Percentiles rank a stretch among this genome's conserved stretches.
phyloP scores from a whole-genome alignment of 2,329 filamentous ascomycete genomes.

The Monosporascus cannonballus region DNA sequence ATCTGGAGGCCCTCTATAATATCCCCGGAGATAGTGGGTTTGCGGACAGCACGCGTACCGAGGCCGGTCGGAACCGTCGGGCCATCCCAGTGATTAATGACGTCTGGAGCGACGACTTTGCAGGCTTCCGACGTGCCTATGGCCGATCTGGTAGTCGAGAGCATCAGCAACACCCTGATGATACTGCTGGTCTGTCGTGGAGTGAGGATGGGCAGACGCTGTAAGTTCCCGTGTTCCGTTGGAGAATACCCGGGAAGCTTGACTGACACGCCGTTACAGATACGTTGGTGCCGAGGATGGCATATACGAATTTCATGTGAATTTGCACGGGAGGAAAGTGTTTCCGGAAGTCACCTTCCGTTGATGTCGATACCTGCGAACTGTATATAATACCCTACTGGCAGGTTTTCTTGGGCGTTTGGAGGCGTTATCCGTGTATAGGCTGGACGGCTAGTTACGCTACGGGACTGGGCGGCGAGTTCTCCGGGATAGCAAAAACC shows the following conservation, averaged over 20 bases:
- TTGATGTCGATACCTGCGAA: conserved; percentile 25
- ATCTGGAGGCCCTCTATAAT: conserved; percentile 37
- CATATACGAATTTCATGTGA: conserved; percentile 68
- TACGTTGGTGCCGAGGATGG: conserved; percentile 64
- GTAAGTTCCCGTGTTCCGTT: conserved; percentile 36
- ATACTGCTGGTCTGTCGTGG: conserved; percentile 58
- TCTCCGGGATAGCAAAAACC: too few species aligned
- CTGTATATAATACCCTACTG: background rate
- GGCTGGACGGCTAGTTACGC: background rate
- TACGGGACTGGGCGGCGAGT: too few species aligned
- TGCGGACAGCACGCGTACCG: conserved; percentile 21
- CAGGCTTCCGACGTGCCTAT: conserved; percentile 18
- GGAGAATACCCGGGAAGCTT: conserved; percentile 8
- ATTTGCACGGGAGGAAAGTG: conserved; percentile 54
- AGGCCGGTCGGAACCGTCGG: conserved; percentile 21
- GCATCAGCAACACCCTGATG: conserved; percentile 43
- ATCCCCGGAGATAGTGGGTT: conserved; percentile 20
- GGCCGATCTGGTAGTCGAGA: conserved; percentile 26
- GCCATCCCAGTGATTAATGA: conserved; percentile 26
- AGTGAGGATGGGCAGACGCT: conserved; percentile 53
- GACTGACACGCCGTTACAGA: conserved; percentile 29
- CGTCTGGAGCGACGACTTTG: conserved; percentile 23
- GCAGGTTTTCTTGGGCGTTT: background rate
- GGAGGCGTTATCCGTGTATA: background rate
- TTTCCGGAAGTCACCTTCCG: conserved; percentile 50